Evolutionary conservation across 176 grass and related monocot genomes (phyloP).

Genomic region (Olyra latifolia): DNA sequence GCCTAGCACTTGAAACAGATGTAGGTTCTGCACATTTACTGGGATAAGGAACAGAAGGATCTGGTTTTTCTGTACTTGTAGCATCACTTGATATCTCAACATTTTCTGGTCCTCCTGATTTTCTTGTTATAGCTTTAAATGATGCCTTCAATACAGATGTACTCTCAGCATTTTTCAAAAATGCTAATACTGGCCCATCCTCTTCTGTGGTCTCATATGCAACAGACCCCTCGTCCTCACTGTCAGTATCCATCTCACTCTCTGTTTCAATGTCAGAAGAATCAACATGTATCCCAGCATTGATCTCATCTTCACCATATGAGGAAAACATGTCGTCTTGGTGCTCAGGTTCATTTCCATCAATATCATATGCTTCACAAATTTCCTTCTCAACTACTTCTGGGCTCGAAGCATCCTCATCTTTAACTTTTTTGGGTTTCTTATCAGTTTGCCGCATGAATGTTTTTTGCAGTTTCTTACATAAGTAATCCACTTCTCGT

Average conservation of each 20-base stretch:
- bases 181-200: slow-evolving; percentile 56
- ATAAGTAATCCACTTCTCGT: slow-evolving; percentile 87
- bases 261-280: slow-evolving; percentile 69
- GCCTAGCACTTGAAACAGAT: slow-evolving; percentile 28
- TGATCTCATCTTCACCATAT: slow-evolving; percentile 53
- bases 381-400: slow-evolving; percentile 75
- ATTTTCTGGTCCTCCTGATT: slow-evolving; percentile 21
- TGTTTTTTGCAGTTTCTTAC: slow-evolving; percentile 66
- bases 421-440: slow-evolving; percentile 38
- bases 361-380: slow-evolving; percentile 90
- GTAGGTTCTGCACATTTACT: slow-evolving; percentile 23
- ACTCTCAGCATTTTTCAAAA: slow-evolving; percentile 55
- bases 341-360: slow-evolving; percentile 47
- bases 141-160: slow-evolving; percentile 72
- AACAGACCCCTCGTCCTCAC: slow-evolving; percentile 56
- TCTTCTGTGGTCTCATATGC: slow-evolving; percentile 46
- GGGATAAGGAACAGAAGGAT: slow-evolving; percentile 17
- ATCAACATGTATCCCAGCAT: slow-evolving; percentile 49
- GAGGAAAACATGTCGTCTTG: slow-evolving; percentile 62
- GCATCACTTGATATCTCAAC: slow-evolving; percentile 25
- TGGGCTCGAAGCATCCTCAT: slow-evolving; percentile 34
- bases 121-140: slow-evolving; percentile 70
- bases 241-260: slow-evolving; percentile 58
- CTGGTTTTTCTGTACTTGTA: slow-evolving; percentile 30
- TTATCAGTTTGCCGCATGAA: slow-evolving; percentile 47